Evolutionary conservation across 2,329 filamentous ascomycete species (phyloP), one percentile per base, ranked within the genome.

Genomic region (Zopfia rhizophila): DNA sequence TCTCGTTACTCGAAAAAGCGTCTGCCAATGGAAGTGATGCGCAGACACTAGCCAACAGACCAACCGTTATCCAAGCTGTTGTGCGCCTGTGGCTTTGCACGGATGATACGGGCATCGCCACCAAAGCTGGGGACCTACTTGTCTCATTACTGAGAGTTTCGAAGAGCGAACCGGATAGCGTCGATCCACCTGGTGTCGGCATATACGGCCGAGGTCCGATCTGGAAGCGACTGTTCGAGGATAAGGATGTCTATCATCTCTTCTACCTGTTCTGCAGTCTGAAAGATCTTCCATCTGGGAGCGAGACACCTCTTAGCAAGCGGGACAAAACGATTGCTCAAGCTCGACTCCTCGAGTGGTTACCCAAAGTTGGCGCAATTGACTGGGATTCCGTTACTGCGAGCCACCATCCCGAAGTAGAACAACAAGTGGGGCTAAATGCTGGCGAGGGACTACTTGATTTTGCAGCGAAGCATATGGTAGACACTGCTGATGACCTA

Each of bases 161-260:
- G 5, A 69, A 64, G 55, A 68, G 71, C 13, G 66, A 71, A 27
- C 64, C 68, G 10, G 56, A 56, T 0, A 79, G 83, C 39, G 67
- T 75, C 38, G n/a, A n/a, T n/a, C 52, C 50, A 31, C 58, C 51
- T 25, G 58, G 47, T 38, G 63, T 57, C 48, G 60, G 51, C 31
- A 55, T 56, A 5, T 66, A 66, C 47, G 71, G 58, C 6, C 56
- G 56, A 30, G 67, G 63, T 1, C 66, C 84, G 1, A 73, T 87
- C 59, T 86, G 83, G 84, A 79, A 82, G 59, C 78, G 84, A 13
- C 55, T 87, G 1, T 86, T 87, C 56, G 75, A 77, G 2, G 84
- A 87, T 52, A 78, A 75, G 46, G 77, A 85, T 57, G 77, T 86
- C 5, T 85, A 85, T 55, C 73, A 72, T 1, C 69, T 78, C 6